These are phyloP conservation scores for Leccinum variicolor DNA, from an alignment of 768 basidiomycete genomes.

Conservation along the genomic window DNA sequence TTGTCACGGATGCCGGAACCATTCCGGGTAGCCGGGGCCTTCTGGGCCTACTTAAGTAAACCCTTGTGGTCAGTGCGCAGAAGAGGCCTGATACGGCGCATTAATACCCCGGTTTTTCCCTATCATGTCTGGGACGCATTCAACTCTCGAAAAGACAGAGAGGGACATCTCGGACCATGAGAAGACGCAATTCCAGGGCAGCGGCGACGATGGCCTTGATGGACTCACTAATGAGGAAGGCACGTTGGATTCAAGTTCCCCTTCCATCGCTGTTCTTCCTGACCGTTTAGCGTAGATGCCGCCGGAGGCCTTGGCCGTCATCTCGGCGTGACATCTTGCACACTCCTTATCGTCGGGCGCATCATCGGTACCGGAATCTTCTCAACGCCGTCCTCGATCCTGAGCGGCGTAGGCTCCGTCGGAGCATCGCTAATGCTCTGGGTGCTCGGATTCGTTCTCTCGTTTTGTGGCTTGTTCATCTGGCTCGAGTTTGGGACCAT, in stretches of 20 bases:
- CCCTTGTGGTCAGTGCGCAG: not conserved
- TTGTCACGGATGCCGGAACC: too few species aligned
- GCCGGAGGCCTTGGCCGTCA: constrained; percentile 59
- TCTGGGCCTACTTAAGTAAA: constrained; percentile 3
- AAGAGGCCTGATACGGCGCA: not conserved
- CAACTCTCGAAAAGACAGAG: not conserved
- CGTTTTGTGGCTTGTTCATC: constrained; percentile 57
- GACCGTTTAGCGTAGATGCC: constrained; percentile 32
- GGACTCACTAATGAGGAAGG: constrained; percentile 51
- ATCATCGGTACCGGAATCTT: constrained; percentile 68
- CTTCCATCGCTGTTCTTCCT: not conserved
- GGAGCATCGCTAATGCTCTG: constrained; percentile 63
- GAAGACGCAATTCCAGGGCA: not conserved
- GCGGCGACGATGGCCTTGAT: constrained; percentile 34
- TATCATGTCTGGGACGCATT: constrained; percentile 12
- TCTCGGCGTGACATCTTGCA: constrained; percentile 54
- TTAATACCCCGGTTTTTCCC: not conserved
- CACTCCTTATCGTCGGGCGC: constrained; percentile 52
- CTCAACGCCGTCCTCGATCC: constrained; percentile 58
- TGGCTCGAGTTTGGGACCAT: constrained; percentile 65
- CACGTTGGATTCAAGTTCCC: constrained; percentile 6
- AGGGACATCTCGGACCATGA: not conserved
- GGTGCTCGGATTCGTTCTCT: constrained; percentile 58
- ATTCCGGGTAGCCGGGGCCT: too few species aligned
- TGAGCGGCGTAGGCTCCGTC: constrained; percentile 52